phyloP scores from a whole-genome alignment of 495 filamentous ascomycete genomes.

The Tetracladium marchalianum region DNA sequence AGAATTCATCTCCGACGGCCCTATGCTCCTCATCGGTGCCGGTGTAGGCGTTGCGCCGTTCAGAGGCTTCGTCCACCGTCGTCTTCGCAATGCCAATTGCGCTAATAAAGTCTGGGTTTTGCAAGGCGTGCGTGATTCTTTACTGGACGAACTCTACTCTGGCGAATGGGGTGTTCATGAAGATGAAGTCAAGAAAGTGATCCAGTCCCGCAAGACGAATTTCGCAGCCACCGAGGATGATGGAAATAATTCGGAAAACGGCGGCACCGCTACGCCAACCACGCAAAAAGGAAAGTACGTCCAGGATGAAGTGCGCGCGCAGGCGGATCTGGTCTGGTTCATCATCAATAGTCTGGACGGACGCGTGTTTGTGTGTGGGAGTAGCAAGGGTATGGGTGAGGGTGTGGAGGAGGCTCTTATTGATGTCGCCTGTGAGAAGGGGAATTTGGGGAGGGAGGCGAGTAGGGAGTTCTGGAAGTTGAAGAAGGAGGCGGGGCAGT shows the following conservation, averaged over 20 bases:
- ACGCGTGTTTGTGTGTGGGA: slow-evolving; percentile 90
- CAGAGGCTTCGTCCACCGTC: slow-evolving; percentile 91
- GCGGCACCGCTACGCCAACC: slow-evolving; percentile 11
- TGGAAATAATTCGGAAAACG: too few species aligned
- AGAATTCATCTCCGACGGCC: slow-evolving; percentile 82
- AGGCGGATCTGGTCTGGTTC: slow-evolving; percentile 94
- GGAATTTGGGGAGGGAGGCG: slow-evolving; percentile 61
- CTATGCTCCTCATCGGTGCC: slow-evolving; percentile 94
- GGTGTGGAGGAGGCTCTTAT: slow-evolving; percentile 79
- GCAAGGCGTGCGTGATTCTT: slow-evolving; percentile 87
- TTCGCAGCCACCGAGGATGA: too few species aligned
- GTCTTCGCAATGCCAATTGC: slow-evolving; percentile 90
- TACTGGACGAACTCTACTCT: slow-evolving; percentile 89
- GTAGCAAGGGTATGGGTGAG: slow-evolving; percentile 92
- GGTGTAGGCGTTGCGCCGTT: slow-evolving; percentile 96
- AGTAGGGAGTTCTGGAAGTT: slow-evolving; percentile 68
- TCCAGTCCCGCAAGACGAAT: slow-evolving; percentile 55
- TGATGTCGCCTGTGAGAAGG: slow-evolving; percentile 73
- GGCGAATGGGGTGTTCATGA: slow-evolving; percentile 96
- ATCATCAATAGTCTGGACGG: slow-evolving; percentile 91
- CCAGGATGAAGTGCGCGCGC: slow-evolving; percentile 74
- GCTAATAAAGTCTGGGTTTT: slow-evolving; percentile 98
- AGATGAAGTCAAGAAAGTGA: slow-evolving; percentile 83
- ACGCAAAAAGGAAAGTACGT: slow-evolving; percentile 67
- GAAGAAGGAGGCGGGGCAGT: slow-evolving; percentile 78